Evolutionary conservation across 306 rosid genomes (phyloP).

Genomic region (Albizia julibrissin): DNA sequence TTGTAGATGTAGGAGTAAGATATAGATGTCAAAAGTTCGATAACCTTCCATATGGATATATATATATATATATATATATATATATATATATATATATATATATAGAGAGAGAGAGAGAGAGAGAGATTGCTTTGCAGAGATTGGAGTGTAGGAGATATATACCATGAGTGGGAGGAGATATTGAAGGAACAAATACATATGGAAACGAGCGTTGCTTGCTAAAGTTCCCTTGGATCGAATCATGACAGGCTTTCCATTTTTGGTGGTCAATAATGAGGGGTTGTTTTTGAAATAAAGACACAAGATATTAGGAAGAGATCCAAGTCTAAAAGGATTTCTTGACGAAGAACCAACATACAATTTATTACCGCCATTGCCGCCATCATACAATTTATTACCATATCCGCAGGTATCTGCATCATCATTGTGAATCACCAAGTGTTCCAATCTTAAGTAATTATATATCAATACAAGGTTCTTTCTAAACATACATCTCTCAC

Average conservation of each 20-base stretch:
- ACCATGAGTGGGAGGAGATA: neutral
- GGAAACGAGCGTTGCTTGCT: neutral
- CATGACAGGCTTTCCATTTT: constrained; percentile 20
- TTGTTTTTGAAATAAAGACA: constrained; percentile 24
- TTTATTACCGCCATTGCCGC: constrained; percentile 35
- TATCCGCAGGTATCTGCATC: constrained; percentile 55
- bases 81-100: too few relatives aligned
- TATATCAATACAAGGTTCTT: too few relatives aligned
- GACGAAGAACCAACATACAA: constrained; percentile 45
- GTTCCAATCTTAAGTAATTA: too few relatives aligned
- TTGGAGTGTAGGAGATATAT: neutral
- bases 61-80: too few relatives aligned
- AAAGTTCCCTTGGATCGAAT: constrained; percentile 6
- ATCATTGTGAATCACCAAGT: neutral
- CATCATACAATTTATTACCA: constrained; percentile 45
- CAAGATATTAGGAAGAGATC: neutral
- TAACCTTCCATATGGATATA: too few relatives aligned
- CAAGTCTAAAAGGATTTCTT: constrained; percentile 32
- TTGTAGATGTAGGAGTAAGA: too few relatives aligned
- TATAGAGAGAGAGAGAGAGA: too few relatives aligned
- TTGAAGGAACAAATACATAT: neutral
- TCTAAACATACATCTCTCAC: too few relatives aligned
- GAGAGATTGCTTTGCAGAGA: too few relatives aligned
- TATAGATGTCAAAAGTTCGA: too few relatives aligned
- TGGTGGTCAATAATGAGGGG: constrained; percentile 27